Evolutionary conservation across 129 eudicot genomes (phyloP).

Genomic region (Mikania micrantha): DNA sequence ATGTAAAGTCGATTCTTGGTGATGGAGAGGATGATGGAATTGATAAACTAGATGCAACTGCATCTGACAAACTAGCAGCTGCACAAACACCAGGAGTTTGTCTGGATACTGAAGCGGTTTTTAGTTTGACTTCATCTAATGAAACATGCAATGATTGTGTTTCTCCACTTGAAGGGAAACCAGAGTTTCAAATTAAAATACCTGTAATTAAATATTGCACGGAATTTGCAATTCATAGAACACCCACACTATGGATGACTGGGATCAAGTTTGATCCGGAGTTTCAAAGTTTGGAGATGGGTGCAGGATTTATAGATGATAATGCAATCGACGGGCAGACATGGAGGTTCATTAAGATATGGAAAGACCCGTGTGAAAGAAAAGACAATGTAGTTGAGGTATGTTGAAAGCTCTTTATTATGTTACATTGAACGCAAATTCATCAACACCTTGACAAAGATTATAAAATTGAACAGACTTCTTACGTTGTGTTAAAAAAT

Average conservation of each 20-base stretch:
- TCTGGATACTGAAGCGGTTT: conserved; percentile 21
- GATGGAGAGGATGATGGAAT: conserved; percentile 31
- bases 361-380: conserved; percentile 63
- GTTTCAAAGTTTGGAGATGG: conserved; percentile 13
- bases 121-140: conserved; percentile 15
- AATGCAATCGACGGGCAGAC: conserved; percentile 33
- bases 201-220: conserved; percentile 12
- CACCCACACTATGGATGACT: conserved; percentile 9
- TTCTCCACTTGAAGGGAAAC: conserved; percentile 21
- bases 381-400: conserved; percentile 51
- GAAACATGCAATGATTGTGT: neutral
- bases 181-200: conserved; percentile 13
- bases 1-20: conserved; percentile 39
- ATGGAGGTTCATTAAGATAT: conserved; percentile 51
- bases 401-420: conserved; percentile 14
- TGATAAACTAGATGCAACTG: conserved; percentile 18
- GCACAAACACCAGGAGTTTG: neutral
- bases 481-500: too few relatives aligned
- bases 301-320: conserved; percentile 15
- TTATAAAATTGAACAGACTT: neutral
- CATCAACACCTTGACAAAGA: neutral
- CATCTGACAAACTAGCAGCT: conserved; percentile 38
- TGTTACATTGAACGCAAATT: neutral
- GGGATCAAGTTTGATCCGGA: conserved; percentile 27
- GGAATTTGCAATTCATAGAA: conserved; percentile 16